Evolutionary conservation across 116 monocot genomes (phyloP).

Genomic region (Zostera marina): DNA sequence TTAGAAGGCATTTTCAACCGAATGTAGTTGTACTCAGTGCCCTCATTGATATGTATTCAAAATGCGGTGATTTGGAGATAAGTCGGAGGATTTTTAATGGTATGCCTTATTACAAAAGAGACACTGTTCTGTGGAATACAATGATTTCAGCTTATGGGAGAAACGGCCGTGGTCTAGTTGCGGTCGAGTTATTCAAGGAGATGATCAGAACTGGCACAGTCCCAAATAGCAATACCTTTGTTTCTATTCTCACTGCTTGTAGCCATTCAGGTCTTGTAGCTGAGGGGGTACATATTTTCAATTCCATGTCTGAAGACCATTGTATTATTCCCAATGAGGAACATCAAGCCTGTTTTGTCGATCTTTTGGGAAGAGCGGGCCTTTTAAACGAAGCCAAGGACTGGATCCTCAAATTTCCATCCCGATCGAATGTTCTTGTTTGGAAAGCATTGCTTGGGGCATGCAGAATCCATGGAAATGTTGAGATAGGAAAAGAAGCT

Average conservation of each 20-base stretch:
- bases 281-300: conserved; percentile 36
- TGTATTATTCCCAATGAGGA: conserved; percentile 6
- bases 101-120: conserved; percentile 14
- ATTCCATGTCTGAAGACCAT: conserved; percentile 13
- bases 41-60: conserved; percentile 70
- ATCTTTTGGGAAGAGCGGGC: conserved; percentile 42
- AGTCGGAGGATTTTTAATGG: conserved; percentile 24
- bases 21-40: conserved; percentile 45
- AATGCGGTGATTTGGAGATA: conserved; percentile 44
- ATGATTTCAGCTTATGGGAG: conserved; percentile 51
- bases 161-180: conserved; percentile 38
- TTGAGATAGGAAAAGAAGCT: conserved; percentile 28
- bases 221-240: conserved; percentile 43
- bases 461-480: conserved; percentile 17
- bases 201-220: conserved; percentile 26
- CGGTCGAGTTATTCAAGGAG: conserved; percentile 26
- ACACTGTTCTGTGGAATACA: conserved; percentile 54
- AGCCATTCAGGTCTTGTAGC: conserved; percentile 42
- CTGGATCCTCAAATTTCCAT: conserved; percentile 24
- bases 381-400: conserved; percentile 27
- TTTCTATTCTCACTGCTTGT: conserved; percentile 46
- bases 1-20: conserved; percentile 28
- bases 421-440: conserved; percentile 15
- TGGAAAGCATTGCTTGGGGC: conserved; percentile 27
- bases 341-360: conserved; percentile 33